Percentiles rank a stretch among this genome's conserved stretches.
phyloP scores from a whole-genome alignment of 805 yeast species.

The Yarrowia sp. region DNA sequence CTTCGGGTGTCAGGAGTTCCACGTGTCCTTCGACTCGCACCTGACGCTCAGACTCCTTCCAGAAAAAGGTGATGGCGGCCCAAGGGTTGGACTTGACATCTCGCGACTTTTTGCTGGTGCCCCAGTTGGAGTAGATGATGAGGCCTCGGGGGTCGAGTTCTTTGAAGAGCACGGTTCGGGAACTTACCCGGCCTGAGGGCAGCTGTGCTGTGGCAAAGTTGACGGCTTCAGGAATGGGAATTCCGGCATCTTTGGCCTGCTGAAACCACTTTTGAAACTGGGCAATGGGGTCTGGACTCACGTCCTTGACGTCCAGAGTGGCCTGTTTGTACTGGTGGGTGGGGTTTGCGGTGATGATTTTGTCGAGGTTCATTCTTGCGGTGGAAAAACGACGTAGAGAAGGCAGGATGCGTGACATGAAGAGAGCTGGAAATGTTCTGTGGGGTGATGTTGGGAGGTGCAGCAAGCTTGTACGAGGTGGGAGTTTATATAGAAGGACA shows the following conservation, averaged over 20 bases:
- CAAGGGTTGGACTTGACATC: slow-evolving; percentile 70
- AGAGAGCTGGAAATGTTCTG: background rate
- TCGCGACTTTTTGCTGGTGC: slow-evolving; percentile 69
- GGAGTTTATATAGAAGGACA: background rate
- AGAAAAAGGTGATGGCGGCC: slow-evolving; percentile 84
- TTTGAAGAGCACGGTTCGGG: slow-evolving; percentile 80
- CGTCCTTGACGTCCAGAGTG: slow-evolving; percentile 52
- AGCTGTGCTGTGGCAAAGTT: slow-evolving; percentile 83
- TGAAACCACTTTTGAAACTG: slow-evolving; percentile 85
- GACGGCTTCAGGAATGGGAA: slow-evolving; percentile 75
- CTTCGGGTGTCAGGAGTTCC: slow-evolving; percentile 69
- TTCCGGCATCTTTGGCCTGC: slow-evolving; percentile 58
- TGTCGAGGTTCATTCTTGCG: slow-evolving; percentile 5
- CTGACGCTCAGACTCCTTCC: slow-evolving; percentile 89
- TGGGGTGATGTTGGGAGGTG: background rate
- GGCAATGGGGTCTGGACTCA: slow-evolving; percentile 58
- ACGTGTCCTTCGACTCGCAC: slow-evolving; percentile 87
- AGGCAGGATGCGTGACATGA: background rate
- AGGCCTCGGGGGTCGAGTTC: slow-evolving; percentile 85
- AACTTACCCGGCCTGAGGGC: slow-evolving; percentile 87
- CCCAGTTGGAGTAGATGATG: slow-evolving; percentile 89
- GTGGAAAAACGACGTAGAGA: background rate
- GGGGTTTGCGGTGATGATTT: slow-evolving; percentile 63
- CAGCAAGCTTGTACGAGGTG: background rate
- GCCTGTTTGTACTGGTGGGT: slow-evolving; percentile 82